phyloP scores from a whole-genome alignment of 2,329 filamentous ascomycete species.

The Exophiala spinifera region DNA sequence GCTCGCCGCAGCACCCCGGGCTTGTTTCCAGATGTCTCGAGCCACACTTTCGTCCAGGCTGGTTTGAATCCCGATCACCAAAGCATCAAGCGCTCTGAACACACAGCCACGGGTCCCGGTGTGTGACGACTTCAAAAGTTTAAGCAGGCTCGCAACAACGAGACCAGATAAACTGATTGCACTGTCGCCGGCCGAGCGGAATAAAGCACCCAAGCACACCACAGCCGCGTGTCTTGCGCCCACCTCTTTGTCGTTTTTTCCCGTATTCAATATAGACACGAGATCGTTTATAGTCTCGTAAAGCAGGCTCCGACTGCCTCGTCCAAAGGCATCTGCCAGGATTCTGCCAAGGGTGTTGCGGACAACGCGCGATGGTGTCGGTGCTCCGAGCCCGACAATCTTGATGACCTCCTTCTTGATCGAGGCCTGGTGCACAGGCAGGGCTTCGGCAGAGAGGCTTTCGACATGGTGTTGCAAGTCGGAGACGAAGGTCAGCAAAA shows the following conservation, averaged over 20 bases:
- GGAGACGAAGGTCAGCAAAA: slow-evolving; percentile 83
- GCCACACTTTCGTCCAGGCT: slow-evolving; percentile 80
- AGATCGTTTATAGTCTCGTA: slow-evolving; percentile 95
- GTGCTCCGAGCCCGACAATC: slow-evolving; percentile 77
- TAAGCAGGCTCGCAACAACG: slow-evolving; percentile 68
- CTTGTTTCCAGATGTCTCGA: slow-evolving; percentile 93
- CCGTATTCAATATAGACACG: slow-evolving; percentile 65
- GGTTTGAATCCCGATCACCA: slow-evolving; percentile 69
- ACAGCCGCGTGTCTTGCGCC: slow-evolving; percentile 83
- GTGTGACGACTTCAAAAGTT: slow-evolving; percentile 77
- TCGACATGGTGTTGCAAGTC: slow-evolving; percentile 77
- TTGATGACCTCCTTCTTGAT: slow-evolving; percentile 94
- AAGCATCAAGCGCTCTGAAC: slow-evolving; percentile 71
- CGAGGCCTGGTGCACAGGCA: slow-evolving; percentile 83
- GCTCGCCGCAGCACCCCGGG: slow-evolving; percentile 67
- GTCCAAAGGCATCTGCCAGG: slow-evolving; percentile 75
- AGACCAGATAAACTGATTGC: slow-evolving; percentile 78
- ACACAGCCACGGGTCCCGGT: slow-evolving; percentile 77
- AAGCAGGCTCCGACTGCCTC: slow-evolving; percentile 84
- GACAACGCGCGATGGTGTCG: slow-evolving; percentile 81
- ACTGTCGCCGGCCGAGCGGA: slow-evolving; percentile 88
- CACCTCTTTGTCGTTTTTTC: slow-evolving; percentile 75
- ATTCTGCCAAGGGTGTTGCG: slow-evolving; percentile 84
- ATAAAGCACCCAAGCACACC: slow-evolving; percentile 82
- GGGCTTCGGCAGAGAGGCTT: slow-evolving; percentile 70